Percentiles rank a stretch among this genome's conserved stretches.
Evolutionary conservation across 2,329 filamentous ascomycete genomes (phyloP).

Genomic region (Sporothrix euskadiensis): DNA sequence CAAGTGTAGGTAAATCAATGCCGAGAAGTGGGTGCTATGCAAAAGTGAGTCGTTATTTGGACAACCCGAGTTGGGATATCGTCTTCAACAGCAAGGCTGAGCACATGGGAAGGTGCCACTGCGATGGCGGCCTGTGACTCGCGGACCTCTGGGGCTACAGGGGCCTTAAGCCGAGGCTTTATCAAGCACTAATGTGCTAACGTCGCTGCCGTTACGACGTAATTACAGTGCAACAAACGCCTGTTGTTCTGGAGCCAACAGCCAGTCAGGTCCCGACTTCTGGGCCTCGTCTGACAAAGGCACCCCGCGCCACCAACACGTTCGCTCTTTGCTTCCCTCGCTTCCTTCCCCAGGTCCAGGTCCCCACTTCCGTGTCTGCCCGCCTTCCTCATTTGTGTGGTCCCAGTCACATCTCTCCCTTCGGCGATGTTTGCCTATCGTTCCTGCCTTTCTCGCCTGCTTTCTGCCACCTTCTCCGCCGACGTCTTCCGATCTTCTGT

Average conservation of each 20-base stretch:
- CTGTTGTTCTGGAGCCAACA: neutral
- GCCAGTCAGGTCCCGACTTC: neutral
- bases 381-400: slow-evolving; percentile 20
- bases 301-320: slow-evolving; percentile 7
- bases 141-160: neutral
- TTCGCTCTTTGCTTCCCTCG: too few species aligned
- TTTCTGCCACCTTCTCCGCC: slow-evolving; percentile 13
- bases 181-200: slow-evolving; percentile 17
- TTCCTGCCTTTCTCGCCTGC: neutral
- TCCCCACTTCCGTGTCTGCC: slow-evolving; percentile 7
- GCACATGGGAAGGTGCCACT: slow-evolving; percentile 13
- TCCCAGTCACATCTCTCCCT: neutral
- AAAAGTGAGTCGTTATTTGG: neutral
- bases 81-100: slow-evolving; percentile 1
- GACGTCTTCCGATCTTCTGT: neutral
- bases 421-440: neutral
- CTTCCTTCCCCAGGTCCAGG: neutral
- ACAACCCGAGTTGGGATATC: neutral
- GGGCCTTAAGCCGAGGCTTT: slow-evolving; percentile 23
- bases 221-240: slow-evolving; percentile 6
- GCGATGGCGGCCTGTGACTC: neutral
- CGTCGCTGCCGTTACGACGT: slow-evolving; percentile 6
- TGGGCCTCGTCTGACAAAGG: neutral
- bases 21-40: neutral
- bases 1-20: neutral